A percentile compares a stretch with the other conserved stretches of the same genome.
phyloP scores from a whole-genome alignment of 805 yeast genomes.

The Candida anglica region DNA sequence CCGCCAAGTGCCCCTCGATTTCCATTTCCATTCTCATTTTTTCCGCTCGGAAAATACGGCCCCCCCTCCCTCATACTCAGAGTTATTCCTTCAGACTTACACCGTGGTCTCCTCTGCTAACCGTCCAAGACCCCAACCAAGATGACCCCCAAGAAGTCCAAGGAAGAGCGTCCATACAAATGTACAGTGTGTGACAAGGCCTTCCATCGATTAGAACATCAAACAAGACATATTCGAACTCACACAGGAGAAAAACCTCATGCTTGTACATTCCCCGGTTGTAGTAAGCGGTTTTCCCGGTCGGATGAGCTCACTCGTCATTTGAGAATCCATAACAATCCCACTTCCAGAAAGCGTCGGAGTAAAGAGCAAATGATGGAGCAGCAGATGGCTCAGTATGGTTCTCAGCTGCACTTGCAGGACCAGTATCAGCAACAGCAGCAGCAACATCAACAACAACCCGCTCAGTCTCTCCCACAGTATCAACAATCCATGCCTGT shows the following conservation, averaged over 20 bases:
- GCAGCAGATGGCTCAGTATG: not conserved
- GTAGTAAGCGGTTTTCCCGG: constrained; percentile 74
- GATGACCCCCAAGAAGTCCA: constrained; percentile 18
- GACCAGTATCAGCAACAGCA: constrained; percentile 6
- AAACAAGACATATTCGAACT: constrained; percentile 85
- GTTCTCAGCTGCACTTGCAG: not conserved
- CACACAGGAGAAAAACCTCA: constrained; percentile 95
- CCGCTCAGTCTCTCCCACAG: constrained; percentile 2
- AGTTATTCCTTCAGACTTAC: too few species aligned
- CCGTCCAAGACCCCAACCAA: too few species aligned
- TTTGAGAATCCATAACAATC: constrained; percentile 71
- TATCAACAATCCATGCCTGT: constrained; percentile 19
- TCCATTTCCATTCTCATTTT: too few species aligned
- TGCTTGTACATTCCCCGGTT: constrained; percentile 79
- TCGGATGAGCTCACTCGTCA: constrained; percentile 87
- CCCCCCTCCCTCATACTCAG: too few species aligned
- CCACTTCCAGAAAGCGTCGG: constrained; percentile 40
- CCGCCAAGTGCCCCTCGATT: too few species aligned
- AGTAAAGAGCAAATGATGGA: constrained; percentile 14
- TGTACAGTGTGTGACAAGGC: constrained; percentile 84
- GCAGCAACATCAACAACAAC: constrained; percentile 5
- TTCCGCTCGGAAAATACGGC: too few species aligned
- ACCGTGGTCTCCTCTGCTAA: too few species aligned
- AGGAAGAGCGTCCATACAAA: constrained; percentile 63
- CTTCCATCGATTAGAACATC: constrained; percentile 85